Evolutionary conservation across 2,329 filamentous ascomycete species (phyloP).

Genomic region (Penicillium sp.): DNA sequence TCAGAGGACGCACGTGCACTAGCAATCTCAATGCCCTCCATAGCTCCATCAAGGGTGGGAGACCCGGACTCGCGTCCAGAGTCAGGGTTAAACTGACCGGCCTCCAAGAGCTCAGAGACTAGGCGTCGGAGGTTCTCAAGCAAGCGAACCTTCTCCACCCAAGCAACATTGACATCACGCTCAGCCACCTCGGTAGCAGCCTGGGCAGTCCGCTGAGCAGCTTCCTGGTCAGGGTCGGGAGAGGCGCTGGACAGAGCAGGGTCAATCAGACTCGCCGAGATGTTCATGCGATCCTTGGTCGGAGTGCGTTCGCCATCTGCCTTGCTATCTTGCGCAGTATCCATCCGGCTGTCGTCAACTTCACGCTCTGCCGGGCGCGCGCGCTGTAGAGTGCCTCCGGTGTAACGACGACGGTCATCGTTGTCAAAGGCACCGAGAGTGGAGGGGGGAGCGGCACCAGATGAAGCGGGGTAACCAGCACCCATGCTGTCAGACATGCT

Average conservation of each 20-base stretch:
- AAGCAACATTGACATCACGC: conserved; percentile 52
- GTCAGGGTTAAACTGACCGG: conserved; percentile 48
- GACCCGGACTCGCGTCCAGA: conserved; percentile 14
- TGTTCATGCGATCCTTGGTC: conserved; percentile 28
- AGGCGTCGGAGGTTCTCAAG: conserved; percentile 61
- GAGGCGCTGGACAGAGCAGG: conserved; percentile 40
- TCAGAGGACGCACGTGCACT: conserved; percentile 44
- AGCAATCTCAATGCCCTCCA: conserved; percentile 37
- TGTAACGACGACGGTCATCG: conserved; percentile 62
- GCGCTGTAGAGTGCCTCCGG: conserved; percentile 60
- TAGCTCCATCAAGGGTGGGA: conserved; percentile 24
- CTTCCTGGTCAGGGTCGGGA: conserved; percentile 31
- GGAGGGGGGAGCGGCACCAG: conserved; percentile 60
- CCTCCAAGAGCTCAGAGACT: conserved; percentile 57
- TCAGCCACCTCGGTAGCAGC: conserved; percentile 43
- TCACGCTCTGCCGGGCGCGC: conserved; percentile 46
- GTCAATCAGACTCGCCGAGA: conserved; percentile 44
- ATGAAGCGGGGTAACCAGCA: conserved; percentile 50
- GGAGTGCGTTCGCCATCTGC: conserved; percentile 35
- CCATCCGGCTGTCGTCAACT: conserved; percentile 37
- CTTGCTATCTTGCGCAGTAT: conserved; percentile 34
- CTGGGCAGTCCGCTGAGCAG: conserved; percentile 37
- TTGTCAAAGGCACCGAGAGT: conserved; percentile 62
- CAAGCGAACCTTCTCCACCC: conserved; percentile 66
- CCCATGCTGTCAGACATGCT: conserved; percentile 58